Base-by-base conservation (phyloP, 768 basidiomycete species). In the Lactarius sanguifluus region DNA sequence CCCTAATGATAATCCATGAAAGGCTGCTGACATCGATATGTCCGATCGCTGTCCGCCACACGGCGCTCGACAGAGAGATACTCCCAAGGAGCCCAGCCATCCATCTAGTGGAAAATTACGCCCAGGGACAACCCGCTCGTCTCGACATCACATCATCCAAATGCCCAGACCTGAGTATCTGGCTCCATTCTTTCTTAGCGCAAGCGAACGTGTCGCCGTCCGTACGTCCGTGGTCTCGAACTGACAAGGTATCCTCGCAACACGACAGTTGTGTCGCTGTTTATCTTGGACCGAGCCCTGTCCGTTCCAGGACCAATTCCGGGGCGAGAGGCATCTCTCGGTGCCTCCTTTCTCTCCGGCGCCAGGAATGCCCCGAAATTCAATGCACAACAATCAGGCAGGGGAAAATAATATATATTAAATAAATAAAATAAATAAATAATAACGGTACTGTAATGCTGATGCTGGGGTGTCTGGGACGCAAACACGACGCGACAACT, bases 171-270 rank as follows among this genome's bases (percentile, higher is more conserved):
- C 30, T 18, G 30, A 34, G 30, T 23, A 20, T 57, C n/a, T 65
- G 64, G 58, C 64, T 65, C 64, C 64, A 65, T 65, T 64, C 56
- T 25, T 18, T 40, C 52, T 34, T 18, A 58, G 58, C 30, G 40
- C 30, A n/a, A 13, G 58, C 50, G 25, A 52, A 13, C 50, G 50
- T 52, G 23, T 41, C 16, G 40, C 40, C 1, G 40, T 36, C 40
- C 0, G 40, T 36, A 36, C 36, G 12, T 56, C 7, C 5, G 50
- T 32, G 23, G 3, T 5, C 41, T 28, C 16, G 16, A 8, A 1
- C 54, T 36, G n/a, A 56, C 65, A 66, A 66, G 57, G 66, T 67
- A 43, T 25, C 66, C 61, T 66, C n/a, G 65, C 65, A 58, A 66
- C 56, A 32, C 30, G 34, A 32, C 56, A 34, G 30, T 4, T 23